Percentiles rank a stretch among this genome's conserved stretches.
These are phyloP conservation scores for Chloranthus sessilifolius DNA, from an alignment of 164 flowering plant species.

Conservation along the genomic window DNA sequence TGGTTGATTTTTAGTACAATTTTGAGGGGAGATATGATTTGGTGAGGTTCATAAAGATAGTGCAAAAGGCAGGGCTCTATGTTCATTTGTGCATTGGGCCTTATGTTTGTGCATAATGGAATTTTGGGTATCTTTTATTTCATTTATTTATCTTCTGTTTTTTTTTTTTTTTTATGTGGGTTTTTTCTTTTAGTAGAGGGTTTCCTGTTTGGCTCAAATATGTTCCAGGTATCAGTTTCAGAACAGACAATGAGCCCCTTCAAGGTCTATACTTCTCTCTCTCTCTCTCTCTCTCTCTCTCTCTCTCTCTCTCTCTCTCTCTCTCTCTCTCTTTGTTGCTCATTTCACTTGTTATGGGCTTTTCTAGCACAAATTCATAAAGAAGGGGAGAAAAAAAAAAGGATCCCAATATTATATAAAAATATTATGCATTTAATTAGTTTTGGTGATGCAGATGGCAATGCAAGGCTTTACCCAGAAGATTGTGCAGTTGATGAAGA, in stretches of 20 bases:
- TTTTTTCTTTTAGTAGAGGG: conserved; percentile 53
- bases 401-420: too few species aligned
- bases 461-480: conserved; percentile 73
- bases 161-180: conserved; percentile 2
- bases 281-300: too few species aligned
- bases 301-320: too few species aligned
- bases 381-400: too few species aligned
- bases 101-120: conserved; percentile 91
- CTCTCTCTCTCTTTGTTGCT: too few species aligned
- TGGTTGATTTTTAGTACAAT: conserved; percentile 40
- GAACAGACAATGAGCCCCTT: conserved; percentile 81
- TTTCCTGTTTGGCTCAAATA: conserved; percentile 94
- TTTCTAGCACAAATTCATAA: too few species aligned
- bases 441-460: conserved; percentile 43
- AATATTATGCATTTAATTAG: too few species aligned
- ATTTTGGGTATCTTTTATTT: conserved; percentile 55
- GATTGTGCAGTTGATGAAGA: conserved; percentile 70
- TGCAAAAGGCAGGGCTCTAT: conserved; percentile 64
- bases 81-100: conserved; percentile 84
- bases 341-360: too few species aligned
- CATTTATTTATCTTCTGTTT: background rate
- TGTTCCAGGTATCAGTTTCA: conserved; percentile 72
- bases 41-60: conserved; percentile 61
- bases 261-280: conserved; percentile 54
- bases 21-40: conserved; percentile 71